Base-by-base conservation (phyloP, 2,329 filamentous ascomycete genomes). In the Truncatella angustata region DNA sequence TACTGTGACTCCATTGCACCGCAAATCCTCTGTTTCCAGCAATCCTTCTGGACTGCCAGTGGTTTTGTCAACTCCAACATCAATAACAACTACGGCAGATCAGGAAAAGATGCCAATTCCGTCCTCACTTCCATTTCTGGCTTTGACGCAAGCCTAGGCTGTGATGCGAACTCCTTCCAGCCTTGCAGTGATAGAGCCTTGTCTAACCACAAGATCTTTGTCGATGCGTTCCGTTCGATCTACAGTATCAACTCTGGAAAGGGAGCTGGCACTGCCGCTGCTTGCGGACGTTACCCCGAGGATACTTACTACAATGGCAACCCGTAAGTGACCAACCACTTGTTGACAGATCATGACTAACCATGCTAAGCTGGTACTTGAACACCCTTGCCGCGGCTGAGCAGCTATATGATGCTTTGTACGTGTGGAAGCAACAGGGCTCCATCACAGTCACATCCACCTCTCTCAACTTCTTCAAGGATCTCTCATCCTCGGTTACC, bases 281-380 rank as follows among this genome's bases (percentile, higher is more conserved):
- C 82, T 5, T 73, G 87, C 5, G 87, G 87, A 40, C 75, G 87
- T 54, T 90, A 91, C 63, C 70, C 84, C 0, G 86, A 90, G 66
- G 89, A 95, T 60, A 70, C 76, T 4, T 94, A 93, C 70, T 87
- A 86, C 67, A 82, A 82, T 54, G 89, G 88, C 1, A 91, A 94
- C 66, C 90, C 90, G 1, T 66, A 53, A 59, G 61, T 60, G 2
- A 21, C 4, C 11, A n/a, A 14, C 23, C 11, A 16, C 4, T 14
- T n/a, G n/a, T n/a, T n/a, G n/a, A n/a, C 9, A 23, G 18, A 36
- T 21, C 16, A 21, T 35, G 24, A 12, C 56, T 63, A 44, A 63
- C 51, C 23, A 14, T 2, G 30, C 20, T 39, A 21, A 66, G 63
- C n/a, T 94, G 90, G 90, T 89, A 91, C 61, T 77, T 93, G 11